Conservation (phyloP, 1,284 basidiomycete species). For the Cystobasidium sp. region DNA sequence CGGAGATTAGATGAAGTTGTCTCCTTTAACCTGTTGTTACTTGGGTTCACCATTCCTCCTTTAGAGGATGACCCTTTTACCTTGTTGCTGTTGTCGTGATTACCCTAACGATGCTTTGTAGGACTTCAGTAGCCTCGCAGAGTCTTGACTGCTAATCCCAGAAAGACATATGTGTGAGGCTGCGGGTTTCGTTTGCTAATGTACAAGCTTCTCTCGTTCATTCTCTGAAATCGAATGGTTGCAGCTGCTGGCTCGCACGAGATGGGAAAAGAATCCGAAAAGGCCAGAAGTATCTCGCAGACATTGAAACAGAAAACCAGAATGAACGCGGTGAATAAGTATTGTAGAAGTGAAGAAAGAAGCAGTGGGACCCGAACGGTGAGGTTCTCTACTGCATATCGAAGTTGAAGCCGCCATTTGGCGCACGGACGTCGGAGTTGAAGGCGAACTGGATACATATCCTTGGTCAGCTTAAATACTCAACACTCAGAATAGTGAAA, state of each 20-base stretch:
- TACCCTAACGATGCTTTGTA: background rate
- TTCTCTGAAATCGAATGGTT: no score
- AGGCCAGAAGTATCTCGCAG: background rate
- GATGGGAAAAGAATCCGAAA: no score
- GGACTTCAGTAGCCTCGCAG: conserved; percentile 8
- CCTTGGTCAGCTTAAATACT: background rate
- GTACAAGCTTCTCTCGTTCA: background rate
- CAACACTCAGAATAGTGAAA: background rate
- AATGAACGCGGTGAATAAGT: no score
- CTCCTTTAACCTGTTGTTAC: conserved; percentile 2
- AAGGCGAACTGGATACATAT: conserved; percentile 68
- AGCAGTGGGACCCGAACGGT: background rate
- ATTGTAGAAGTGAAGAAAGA: no score
- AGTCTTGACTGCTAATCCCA: conserved; percentile 1
- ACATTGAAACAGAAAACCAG: no score
- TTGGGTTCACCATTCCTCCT: conserved; percentile 25
- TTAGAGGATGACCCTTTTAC: conserved; percentile 13
- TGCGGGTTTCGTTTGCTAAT: background rate
- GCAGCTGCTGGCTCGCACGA: no score
- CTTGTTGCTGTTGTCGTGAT: background rate
- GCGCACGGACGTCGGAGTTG: conserved; percentile 70
- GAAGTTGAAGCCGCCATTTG: conserved; percentile 94
- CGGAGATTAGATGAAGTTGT: background rate
- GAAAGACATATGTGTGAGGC: background rate
- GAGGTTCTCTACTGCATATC: conserved; percentile 55